Percentiles rank a stretch among this genome's conserved stretches.
Evolutionary conservation across 768 basidiomycete genomes (phyloP).

Genomic region (Termitomyces titanicus): DNA sequence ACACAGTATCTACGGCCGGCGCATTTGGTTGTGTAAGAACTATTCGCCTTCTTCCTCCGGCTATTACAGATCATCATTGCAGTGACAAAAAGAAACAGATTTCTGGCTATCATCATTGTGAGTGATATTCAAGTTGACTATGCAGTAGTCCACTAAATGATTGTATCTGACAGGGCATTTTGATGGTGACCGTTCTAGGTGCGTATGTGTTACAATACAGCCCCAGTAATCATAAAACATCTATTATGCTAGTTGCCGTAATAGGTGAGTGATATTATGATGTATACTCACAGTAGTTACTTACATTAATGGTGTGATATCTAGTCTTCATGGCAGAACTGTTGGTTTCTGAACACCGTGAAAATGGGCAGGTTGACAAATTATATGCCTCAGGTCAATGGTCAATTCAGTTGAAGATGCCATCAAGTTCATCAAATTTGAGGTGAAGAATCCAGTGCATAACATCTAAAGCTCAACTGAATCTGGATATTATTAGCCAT

Average conservation of each 20-base stretch:
- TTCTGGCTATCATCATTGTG: not conserved
- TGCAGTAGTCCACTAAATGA: not conserved
- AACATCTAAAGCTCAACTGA: not conserved
- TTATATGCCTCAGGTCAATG: not conserved
- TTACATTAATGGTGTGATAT: not conserved
- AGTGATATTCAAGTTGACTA: not conserved
- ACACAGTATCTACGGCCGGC: not conserved
- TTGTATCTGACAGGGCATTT: not conserved
- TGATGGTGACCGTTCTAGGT: not conserved
- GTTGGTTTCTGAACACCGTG: not conserved
- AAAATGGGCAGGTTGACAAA: not conserved
- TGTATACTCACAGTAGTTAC: too few species aligned
- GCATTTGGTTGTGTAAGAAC: not conserved
- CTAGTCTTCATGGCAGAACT: not conserved
- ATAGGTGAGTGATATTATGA: not conserved
- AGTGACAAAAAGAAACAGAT: not conserved
- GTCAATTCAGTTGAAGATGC: not conserved
- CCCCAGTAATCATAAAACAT: not conserved
- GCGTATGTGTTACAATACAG: not conserved
- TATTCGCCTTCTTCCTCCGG: not conserved
- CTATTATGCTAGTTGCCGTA: not conserved
- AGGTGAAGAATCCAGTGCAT: not conserved
- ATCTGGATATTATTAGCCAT: not conserved
- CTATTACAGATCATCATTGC: not conserved
- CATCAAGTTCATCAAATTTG: not conserved